Base-by-base conservation (phyloP, 1,139 yeast genomes). In the Protomyces lactucae-debilis region DNA sequence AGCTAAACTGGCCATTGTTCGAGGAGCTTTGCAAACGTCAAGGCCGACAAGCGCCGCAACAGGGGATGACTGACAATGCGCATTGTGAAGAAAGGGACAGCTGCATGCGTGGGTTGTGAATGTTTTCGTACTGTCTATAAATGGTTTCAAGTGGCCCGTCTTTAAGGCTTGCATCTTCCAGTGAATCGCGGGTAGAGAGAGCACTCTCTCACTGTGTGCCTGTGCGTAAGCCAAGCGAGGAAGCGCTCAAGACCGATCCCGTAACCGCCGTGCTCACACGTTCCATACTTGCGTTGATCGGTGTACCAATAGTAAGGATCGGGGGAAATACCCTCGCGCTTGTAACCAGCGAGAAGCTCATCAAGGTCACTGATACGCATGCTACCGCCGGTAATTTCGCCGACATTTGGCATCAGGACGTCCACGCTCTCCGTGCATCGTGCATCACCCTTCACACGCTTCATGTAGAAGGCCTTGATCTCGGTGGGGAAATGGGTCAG, bases 231-330 rank as follows among this genome's bases (percentile, higher is more conserved):
- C 99, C 99, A 93, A 46, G 99, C 99, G 71, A 93, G 82, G 73
- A 93, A 89, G 79, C 99, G 88, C 80, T 93, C 99, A 60, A 97
- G 89, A 70, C 99, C 99, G 70, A 93, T 79, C 73, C 99, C 99
- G 79, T 93, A 93, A 70, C 99, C 99, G 77, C 99, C 99, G 75
- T 93, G 99, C 57, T 97, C 97, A 78, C 90, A 89, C 32, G 98
- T 87, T 76, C 99, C 99, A 78, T 95, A 92, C 78, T 87, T 87
- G 79, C 99, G 86, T 79, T 87, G 95, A 76, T 93, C 99, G 68
- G 85, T 84, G 79, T 89, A 93, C 98, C 98, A 93, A 81, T 93
- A 92, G 83, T 93, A 93, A 25, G 83, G 78, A 36, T 86, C 80
- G 67, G 90, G 83, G 74, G 86, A 86, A 73, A 93, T 88, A 65